phyloP scores from a whole-genome alignment of 73 alveolate species.

The Paramecium caudatum region DNA sequence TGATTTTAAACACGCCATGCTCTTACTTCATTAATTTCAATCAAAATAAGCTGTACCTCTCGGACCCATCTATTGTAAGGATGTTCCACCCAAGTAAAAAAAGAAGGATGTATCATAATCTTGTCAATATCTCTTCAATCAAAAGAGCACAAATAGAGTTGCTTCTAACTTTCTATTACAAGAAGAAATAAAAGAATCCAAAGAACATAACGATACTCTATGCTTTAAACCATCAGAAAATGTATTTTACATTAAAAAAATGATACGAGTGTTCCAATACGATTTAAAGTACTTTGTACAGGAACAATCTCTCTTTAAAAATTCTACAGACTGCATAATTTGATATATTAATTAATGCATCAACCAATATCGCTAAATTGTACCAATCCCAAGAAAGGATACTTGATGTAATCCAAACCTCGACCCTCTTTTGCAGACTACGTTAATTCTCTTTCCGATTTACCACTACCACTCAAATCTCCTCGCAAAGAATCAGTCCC shows the following conservation, averaged over 20 bases:
- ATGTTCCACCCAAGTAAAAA: not conserved
- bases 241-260: slow-evolving; percentile 15
- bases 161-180: slow-evolving; percentile 41
- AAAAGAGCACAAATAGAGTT: slow-evolving; percentile 53
- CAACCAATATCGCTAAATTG: slow-evolving; percentile 49
- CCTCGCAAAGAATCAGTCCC: slow-evolving; percentile 44
- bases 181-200: slow-evolving; percentile 62
- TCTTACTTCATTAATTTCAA: not conserved
- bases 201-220: not conserved
- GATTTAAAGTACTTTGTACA: slow-evolving; percentile 29
- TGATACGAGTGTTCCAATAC: slow-evolving; percentile 50
- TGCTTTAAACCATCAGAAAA: slow-evolving; percentile 58
- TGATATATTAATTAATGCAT: slow-evolving; percentile 9
- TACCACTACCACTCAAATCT: not conserved
- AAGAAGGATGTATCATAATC: slow-evolving; percentile 5
- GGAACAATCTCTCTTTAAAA: slow-evolving; percentile 45
- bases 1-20: slow-evolving; percentile 25
- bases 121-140: slow-evolving; percentile 44
- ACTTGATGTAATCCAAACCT: not conserved
- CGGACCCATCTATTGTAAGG: slow-evolving; percentile 29
- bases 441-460: slow-evolving; percentile 22
- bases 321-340: slow-evolving; percentile 4
- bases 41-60: slow-evolving; percentile 1
- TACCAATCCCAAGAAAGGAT: slow-evolving; percentile 28
- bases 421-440: slow-evolving; percentile 30